Evolutionary conservation across 441 rosid species (phyloP), one percentile per base, ranked within the genome.

Genomic region (Dalechampia spathulata): DNA sequence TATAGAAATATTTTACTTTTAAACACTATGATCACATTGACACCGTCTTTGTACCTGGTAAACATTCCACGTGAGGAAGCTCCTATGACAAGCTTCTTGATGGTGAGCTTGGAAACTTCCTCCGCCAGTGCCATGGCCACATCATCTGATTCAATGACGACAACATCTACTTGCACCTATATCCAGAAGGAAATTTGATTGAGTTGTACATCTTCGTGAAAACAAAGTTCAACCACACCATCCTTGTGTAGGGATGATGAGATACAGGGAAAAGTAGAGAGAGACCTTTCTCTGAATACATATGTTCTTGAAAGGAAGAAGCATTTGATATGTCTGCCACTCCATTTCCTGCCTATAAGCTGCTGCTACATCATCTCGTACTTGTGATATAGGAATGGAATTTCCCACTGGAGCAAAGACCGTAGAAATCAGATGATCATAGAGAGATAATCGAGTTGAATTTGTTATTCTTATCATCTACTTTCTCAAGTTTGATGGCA

Each of bases 21-120:
- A 23, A 28, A 46, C 16, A 43, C 37, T 43, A 19, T 14, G 40
- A 9, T 38, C 50, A 8, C 25, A 52, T n/a, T 36, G 17, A n/a
- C 23, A 46, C 50, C 28, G 37, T 38, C 28, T 36, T 32, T 32
- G 48, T 77, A 92, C 95, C 82, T 70, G 27, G 83, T 52, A 61
- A 88, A 85, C 61, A 85, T 70, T 57, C 85, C 72, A 5, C 62
- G 66, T 52, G 94, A 64, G 37, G 92, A 70, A 75, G 86, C 85
- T 73, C 99, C 99, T n/a, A 92, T 78, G 16, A 92, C 91, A 26
- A 92, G 92, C 72, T 85, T 86, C 6, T 52, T 70, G 46, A 85
- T 77, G 14, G 48, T 60, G 11, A 61, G 63, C 66, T 67, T 70
- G 16, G 80, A 40, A 26, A 92, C 76, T 76, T 78, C 94, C 65